phyloP scores from a whole-genome alignment of 495 filamentous ascomycete genomes.

The Aspergillus wentii region DNA sequence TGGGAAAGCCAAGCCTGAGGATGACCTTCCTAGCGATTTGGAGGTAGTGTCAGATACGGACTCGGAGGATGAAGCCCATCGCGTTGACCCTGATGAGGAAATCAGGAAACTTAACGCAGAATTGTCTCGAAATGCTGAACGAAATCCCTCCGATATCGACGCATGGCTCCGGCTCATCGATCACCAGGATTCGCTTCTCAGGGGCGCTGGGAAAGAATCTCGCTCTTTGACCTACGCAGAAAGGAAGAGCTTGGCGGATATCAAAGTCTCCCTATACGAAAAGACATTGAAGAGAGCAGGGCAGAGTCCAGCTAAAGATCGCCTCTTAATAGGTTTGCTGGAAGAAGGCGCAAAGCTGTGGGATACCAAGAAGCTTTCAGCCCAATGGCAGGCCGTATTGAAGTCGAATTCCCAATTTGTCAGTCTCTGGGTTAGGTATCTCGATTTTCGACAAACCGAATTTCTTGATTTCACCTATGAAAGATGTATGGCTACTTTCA shows the following conservation, averaged over 20 bases:
- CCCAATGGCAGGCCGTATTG: constrained; percentile 60
- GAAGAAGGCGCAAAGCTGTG: constrained; percentile 67
- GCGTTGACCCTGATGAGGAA: constrained; percentile 30
- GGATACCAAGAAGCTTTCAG: constrained; percentile 57
- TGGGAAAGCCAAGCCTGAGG: constrained; percentile 53
- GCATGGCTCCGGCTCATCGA: constrained; percentile 74
- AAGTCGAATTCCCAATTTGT: constrained; percentile 53
- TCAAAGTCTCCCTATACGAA: constrained; percentile 77
- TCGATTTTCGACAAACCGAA: constrained; percentile 70
- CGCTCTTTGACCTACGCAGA: constrained; percentile 55
- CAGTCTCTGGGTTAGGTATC: constrained; percentile 65
- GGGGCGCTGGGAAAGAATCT: constrained; percentile 26
- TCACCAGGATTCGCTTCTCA: constrained; percentile 64
- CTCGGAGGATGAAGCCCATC: constrained; percentile 25
- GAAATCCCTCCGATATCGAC: constrained; percentile 58
- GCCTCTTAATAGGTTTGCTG: constrained; percentile 62
- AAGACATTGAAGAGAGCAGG: constrained; percentile 61
- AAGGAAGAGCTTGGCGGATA: constrained; percentile 60
- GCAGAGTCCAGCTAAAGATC: constrained; percentile 40
- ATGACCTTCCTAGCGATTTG: constrained; percentile 44
- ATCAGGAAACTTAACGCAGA: constrained; percentile 48
- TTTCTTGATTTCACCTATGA: constrained; percentile 67
- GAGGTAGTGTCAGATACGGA: constrained; percentile 49
- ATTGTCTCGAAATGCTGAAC: constrained; percentile 53
- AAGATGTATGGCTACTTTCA: constrained; percentile 50